Conservation (phyloP, 2,329 filamentous ascomycete genomes). For the Paecilomyces formosus region DNA sequence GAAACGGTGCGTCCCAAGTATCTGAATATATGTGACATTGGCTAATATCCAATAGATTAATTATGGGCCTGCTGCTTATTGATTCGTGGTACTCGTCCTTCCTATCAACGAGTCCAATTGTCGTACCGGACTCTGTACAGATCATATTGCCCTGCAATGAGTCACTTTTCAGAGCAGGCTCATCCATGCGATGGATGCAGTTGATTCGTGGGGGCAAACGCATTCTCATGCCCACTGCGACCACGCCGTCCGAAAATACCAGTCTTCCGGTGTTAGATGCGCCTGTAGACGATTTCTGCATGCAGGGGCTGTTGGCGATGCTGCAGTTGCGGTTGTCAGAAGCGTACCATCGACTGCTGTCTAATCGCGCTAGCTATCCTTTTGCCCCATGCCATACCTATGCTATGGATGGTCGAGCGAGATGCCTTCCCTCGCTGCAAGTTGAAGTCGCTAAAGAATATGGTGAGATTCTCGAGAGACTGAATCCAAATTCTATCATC, state of each 20-base stretch:
- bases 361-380: conserved; percentile 29
- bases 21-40: not conserved
- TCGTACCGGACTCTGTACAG: conserved; percentile 40
- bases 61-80: conserved; percentile 39
- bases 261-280: conserved; percentile 24
- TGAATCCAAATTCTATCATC: conserved; percentile 44
- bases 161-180: conserved; percentile 36
- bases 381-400: conserved; percentile 41
- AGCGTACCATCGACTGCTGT: conserved; percentile 36
- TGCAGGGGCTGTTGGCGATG: conserved; percentile 31
- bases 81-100: conserved; percentile 45
- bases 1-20: conserved; percentile 30
- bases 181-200: conserved; percentile 29
- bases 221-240: conserved; percentile 24
- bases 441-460: conserved; percentile 27
- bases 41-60: conserved; percentile 20
- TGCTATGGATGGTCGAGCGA: conserved; percentile 40
- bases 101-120: conserved; percentile 40
- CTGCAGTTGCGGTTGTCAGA: conserved; percentile 36
- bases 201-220: conserved; percentile 27
- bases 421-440: conserved; percentile 28
- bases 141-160: conserved; percentile 40
- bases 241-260: conserved; percentile 28
- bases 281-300: conserved; percentile 26
- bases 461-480: conserved; percentile 32